Evolutionary conservation across 2,329 filamentous ascomycete genomes (phyloP).

Genomic region (Penicillium sp.): DNA sequence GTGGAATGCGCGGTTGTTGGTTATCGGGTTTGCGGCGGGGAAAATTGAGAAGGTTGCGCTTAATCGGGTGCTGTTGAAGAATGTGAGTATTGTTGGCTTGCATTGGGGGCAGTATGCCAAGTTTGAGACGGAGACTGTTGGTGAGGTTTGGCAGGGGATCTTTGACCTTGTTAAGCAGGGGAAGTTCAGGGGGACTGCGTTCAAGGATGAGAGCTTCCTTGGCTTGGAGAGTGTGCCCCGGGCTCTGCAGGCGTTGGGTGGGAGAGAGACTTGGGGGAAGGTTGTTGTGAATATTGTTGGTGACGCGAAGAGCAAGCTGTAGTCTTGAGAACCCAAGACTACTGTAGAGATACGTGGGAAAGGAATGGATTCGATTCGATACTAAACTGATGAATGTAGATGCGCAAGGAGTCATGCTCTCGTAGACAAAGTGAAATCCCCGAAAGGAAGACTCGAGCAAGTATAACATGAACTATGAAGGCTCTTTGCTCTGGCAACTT

Average conservation of each 20-base stretch:
- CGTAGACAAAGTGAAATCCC: constrained; percentile 26
- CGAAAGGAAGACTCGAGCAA: constrained; percentile 26
- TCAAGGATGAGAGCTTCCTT: constrained; percentile 75
- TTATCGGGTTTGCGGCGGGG: constrained; percentile 86
- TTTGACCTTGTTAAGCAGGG: constrained; percentile 72
- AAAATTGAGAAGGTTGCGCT: constrained; percentile 87
- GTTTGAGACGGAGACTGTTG: constrained; percentile 68
- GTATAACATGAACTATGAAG: constrained; percentile 48
- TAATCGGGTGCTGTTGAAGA: constrained; percentile 91
- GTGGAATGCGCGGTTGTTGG: constrained; percentile 85
- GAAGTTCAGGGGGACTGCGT: constrained; percentile 79
- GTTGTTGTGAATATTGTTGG: constrained; percentile 85
- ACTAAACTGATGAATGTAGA: constrained; percentile 29
- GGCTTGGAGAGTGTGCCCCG: constrained; percentile 76
- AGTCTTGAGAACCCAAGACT: background rate
- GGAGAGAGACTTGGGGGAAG: constrained; percentile 89
- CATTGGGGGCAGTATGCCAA: constrained; percentile 85
- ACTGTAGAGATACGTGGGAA: background rate
- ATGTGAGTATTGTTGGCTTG: constrained; percentile 82
- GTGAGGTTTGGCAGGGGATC: constrained; percentile 76
- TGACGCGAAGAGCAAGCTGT: constrained; percentile 49
- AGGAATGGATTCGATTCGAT: constrained; percentile 2
- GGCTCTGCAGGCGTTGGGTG: constrained; percentile 73
- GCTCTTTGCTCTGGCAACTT: constrained; percentile 42
- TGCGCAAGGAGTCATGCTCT: constrained; percentile 49